These are phyloP conservation scores for Phoma sp. DNA, from an alignment of 2,329 filamentous ascomycete species.

Conservation along the genomic window DNA sequence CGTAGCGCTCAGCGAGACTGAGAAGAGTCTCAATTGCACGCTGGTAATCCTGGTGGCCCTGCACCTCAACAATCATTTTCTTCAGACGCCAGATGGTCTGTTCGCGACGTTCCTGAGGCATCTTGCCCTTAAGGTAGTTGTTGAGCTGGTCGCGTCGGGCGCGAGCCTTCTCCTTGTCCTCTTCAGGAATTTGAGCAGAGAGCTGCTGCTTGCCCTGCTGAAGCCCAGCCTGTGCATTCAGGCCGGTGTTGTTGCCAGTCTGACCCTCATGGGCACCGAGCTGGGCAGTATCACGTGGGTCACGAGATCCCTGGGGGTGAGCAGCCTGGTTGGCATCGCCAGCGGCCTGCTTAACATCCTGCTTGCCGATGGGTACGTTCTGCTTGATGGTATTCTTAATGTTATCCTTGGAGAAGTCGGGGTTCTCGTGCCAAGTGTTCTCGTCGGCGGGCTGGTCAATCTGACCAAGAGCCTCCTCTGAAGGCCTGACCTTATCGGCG, in stretches of 20 bases:
- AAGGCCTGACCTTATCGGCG: constrained; percentile 76
- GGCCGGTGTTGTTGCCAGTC: constrained; percentile 53
- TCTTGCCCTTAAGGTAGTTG: constrained; percentile 82
- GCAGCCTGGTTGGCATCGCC: constrained; percentile 63
- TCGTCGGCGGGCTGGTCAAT: constrained; percentile 86
- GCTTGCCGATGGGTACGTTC: constrained; percentile 58
- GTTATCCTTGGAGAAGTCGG: constrained; percentile 73
- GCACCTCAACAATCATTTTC: constrained; percentile 97
- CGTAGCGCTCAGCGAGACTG: constrained; percentile 82
- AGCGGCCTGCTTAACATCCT: constrained; percentile 65
- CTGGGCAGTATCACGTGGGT: constrained; percentile 61
- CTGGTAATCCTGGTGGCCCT: constrained; percentile 92
- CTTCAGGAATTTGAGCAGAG: constrained; percentile 69
- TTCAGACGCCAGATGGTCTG: constrained; percentile 91
- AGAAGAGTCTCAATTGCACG: constrained; percentile 89
- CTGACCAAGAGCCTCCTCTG: constrained; percentile 74
- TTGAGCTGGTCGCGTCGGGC: constrained; percentile 60
- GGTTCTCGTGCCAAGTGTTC: constrained; percentile 91
- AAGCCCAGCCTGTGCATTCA: constrained; percentile 60
- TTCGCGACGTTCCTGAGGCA: constrained; percentile 90
- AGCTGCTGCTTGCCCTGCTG: constrained; percentile 63
- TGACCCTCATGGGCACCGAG: constrained; percentile 58
- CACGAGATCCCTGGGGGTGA: constrained; percentile 62
- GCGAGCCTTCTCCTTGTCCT: constrained; percentile 53
- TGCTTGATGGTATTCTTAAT: constrained; percentile 72